Evolutionary conservation across 164 flowering plant species (phyloP), one percentile per base, ranked within the genome.

Genomic region (Brasenia schreberi): DNA sequence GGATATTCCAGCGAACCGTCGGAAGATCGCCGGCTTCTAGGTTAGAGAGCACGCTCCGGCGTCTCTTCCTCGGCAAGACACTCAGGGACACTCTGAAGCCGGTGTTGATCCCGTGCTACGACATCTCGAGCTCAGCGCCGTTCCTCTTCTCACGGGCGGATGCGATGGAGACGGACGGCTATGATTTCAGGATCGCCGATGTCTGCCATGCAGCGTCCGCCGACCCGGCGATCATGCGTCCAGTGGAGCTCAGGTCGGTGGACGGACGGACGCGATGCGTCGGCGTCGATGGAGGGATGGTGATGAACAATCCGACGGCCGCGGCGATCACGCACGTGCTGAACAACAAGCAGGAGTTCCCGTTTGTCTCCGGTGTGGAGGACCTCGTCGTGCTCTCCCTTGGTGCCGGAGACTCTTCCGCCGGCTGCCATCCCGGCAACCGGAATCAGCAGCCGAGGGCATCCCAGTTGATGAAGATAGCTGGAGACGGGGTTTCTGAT

Each of bases 291-390:
- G 87, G 87, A 0, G 76, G 82, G 4, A 62, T 82, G 4, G 79
- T 87, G 39, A 85, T 82, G 86, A 85, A 79, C 68, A 86, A 86
- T 68, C 91, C 91, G 9, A 84, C 88, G 60, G 88, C 88, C 0
- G 82, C 85, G 4, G 88, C 92, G 0, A 79, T 87, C 43, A 87
- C 92, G 17, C 92, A 87, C 73, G 92, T 85, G 67, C 72, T 87
- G 52, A 82, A 87, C 64, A 87, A 87, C 73, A 83, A 83, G 73
- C 86, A 76, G 42, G 92, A 87, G 74, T 85, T 87, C 49, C 92
- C 92, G 0, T 77, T 78, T 23, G 81, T 83, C 23, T 72, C 74
- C 4, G 79, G 86, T 3, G 87, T 85, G 6, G 85, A 77, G 64
- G 88, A 85, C 60, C 66, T 85, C 5, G 7, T 85, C 42, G 87